Evolutionary conservation across 345 rosid genomes (phyloP), one percentile per base, ranked within the genome.

Genomic region (Citrus trifoliata): DNA sequence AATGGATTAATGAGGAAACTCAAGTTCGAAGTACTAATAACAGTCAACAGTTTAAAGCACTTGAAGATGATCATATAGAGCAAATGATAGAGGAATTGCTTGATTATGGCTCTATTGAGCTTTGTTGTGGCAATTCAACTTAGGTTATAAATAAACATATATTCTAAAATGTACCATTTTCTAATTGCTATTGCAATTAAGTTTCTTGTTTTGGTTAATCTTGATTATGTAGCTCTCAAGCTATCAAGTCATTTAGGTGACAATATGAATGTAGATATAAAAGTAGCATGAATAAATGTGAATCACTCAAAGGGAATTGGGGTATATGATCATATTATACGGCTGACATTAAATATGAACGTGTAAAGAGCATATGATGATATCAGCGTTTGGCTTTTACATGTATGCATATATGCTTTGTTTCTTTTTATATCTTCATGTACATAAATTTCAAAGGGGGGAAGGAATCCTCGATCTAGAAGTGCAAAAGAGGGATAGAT

Each of bases 61-160:
- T 92, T 14, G 93, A 90, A 76, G 94, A 92, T 59, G 89, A 87
- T 75, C 89, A 92, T 61, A 85, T 92, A 24, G 91, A 89, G 77
- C 94, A 92, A 83, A 92, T 92, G 96, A 92, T 92, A 55, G 89
- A 90, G 58, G 96, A 92, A 65, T 78, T 92, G 80, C 88, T 92
- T 78, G 86, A 90, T 71, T 85, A 83, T 58, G 93, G 96, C 13
- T 88, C 88, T 13, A 64, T 89, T 58, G 94, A 92, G 86, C 82
- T 92, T 46, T 88, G 81, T 67, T 76, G 84, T 74, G 81, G 68
- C 46, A 70, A 64, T 76, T 79, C 82, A 60, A 59, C 80, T 25
- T 84, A 70, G 64, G 73, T 66, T 22, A 18, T 33, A 58, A 18
- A 53, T 53, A 18, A 53, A 53, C 2, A 53, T 18, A 25, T 35